phyloP scores from a whole-genome alignment of 768 basidiomycete species.

The Candolleomyces aberdarensis region DNA sequence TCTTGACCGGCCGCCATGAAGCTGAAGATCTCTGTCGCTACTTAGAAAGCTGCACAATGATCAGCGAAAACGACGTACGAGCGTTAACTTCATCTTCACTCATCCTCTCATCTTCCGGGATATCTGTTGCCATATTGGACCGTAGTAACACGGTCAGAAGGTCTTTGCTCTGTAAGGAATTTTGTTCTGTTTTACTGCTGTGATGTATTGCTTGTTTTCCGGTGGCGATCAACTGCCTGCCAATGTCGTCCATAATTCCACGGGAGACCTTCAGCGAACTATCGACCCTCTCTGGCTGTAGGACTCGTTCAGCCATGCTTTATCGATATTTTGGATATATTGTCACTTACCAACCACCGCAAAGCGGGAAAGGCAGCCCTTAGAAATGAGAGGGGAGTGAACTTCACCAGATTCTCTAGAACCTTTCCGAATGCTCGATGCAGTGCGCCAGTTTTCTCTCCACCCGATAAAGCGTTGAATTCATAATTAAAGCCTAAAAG shows the following conservation, averaged over 20 bases:
- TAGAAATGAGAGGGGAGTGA: constrained; percentile 30
- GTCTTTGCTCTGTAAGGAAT: constrained; percentile 41
- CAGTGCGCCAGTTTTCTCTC: constrained; percentile 42
- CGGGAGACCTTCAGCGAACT: constrained; percentile 26
- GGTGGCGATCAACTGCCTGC: constrained; percentile 42
- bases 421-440: constrained; percentile 50
- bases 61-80: constrained; percentile 31
- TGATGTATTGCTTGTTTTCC: constrained; percentile 38
- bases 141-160: constrained; percentile 57
- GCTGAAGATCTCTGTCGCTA: constrained; percentile 51
- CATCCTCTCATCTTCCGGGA: constrained; percentile 51
- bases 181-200: constrained; percentile 23
- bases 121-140: constrained; percentile 62
- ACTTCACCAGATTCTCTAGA: constrained; percentile 39
- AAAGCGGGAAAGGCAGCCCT: constrained; percentile 33
- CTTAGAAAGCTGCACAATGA: background rate
- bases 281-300: constrained; percentile 30
- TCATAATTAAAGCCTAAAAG: constrained; percentile 31
- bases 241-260: constrained; percentile 47
- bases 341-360: constrained; percentile 31
- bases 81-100: constrained; percentile 60
- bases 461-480: constrained; percentile 27
- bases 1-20: constrained; percentile 61
- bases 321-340: background rate
- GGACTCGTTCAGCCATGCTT: no score